Percentiles rank a stretch among this genome's conserved stretches.
Evolutionary conservation across 441 rosid genomes (phyloP).

Genomic region (Flueggea neowawraea): DNA sequence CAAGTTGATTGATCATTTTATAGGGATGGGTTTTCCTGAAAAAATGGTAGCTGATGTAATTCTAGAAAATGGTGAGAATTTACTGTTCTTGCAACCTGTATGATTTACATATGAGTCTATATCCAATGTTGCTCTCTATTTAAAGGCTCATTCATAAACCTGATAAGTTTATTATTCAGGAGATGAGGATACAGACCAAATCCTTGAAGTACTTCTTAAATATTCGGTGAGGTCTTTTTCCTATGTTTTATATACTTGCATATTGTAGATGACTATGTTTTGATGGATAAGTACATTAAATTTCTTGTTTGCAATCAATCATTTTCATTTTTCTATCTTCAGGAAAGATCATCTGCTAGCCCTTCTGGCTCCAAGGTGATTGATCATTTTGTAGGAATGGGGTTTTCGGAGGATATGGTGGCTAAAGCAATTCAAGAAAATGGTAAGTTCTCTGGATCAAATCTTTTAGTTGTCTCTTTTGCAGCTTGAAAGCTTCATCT

Average conservation of each 20-base stretch:
- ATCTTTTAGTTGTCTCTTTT: not conserved
- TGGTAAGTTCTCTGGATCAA: conserved; percentile 34
- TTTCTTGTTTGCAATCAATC: not conserved
- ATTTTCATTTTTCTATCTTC: conserved; percentile 11
- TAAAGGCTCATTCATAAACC: conserved; percentile 14
- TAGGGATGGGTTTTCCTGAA: conserved; percentile 66
- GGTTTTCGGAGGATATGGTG: conserved; percentile 58
- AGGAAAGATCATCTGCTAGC: conserved; percentile 48
- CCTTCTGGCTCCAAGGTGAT: conserved; percentile 65
- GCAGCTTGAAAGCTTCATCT: conserved; percentile 1
- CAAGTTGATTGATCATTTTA: conserved; percentile 43
- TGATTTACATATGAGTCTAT: not conserved
- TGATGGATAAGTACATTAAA: no score
- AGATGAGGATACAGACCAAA: conserved; percentile 45
- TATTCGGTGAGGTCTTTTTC: conserved; percentile 35
- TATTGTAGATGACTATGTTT: no score
- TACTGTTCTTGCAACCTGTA: not conserved
- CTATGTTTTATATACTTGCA: not conserved
- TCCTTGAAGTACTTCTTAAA: conserved; percentile 62
- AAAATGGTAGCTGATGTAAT: conserved; percentile 57
- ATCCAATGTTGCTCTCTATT: not conserved
- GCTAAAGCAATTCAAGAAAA: conserved; percentile 58
- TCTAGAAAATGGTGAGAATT: conserved; percentile 53
- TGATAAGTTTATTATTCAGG: conserved; percentile 39
- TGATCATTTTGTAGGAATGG: conserved; percentile 70